Evolutionary conservation across 768 basidiomycete species (phyloP).

Genomic region (Mycena filopes): DNA sequence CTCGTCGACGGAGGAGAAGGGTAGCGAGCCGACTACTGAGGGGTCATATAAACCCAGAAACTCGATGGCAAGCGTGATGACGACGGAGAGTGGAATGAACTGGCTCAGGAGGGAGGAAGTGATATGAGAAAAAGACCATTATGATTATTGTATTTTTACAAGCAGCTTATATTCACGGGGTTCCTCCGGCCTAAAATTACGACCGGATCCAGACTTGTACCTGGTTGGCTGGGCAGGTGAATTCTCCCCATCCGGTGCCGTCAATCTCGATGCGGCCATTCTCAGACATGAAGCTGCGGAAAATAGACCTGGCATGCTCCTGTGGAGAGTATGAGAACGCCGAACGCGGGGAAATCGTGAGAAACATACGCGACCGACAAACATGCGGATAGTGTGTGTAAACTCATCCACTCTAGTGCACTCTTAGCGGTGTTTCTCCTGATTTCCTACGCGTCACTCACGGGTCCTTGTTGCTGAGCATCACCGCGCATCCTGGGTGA

Average conservation of each 20-base stretch:
- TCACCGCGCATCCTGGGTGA: slow-evolving; percentile 73
- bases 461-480: slow-evolving; percentile 70
- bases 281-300: slow-evolving; percentile 59
- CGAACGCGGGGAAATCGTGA: slow-evolving; percentile 5
- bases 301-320: slow-evolving; percentile 53
- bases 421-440: neutral
- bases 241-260: slow-evolving; percentile 70
- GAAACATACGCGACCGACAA: slow-evolving; percentile 67
- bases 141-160: slow-evolving; percentile 23
- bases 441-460: neutral
- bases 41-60: slow-evolving; percentile 9
- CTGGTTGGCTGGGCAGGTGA: slow-evolving; percentile 64
- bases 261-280: slow-evolving; percentile 58
- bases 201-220: slow-evolving; percentile 69
- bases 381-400: slow-evolving; percentile 68
- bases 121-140: slow-evolving; percentile 9
- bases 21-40: slow-evolving; percentile 18
- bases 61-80: slow-evolving; percentile 22
- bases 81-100: slow-evolving; percentile 27
- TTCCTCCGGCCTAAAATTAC: neutral
- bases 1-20: slow-evolving; percentile 22
- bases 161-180: neutral
- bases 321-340: slow-evolving; percentile 28
- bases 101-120: slow-evolving; percentile 23
- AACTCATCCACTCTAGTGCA: slow-evolving; percentile 43